Conservation (phyloP, 2,329 filamentous ascomycete species). For the Exophiala sideris region DNA sequence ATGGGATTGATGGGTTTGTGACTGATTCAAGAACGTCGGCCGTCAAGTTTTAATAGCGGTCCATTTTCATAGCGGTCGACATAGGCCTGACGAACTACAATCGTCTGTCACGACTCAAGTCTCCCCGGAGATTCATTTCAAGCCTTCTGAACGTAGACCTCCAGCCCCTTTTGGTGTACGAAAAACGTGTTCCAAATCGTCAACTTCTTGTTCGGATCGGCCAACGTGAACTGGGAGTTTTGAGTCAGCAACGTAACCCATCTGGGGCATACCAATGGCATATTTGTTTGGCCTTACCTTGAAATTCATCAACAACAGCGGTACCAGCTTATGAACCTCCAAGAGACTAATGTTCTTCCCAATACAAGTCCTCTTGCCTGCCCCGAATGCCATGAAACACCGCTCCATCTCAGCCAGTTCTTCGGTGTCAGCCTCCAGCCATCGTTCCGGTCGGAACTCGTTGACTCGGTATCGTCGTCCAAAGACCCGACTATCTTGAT, state of each 20-base stretch:
- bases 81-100: too few species aligned
- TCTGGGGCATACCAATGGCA: not conserved
- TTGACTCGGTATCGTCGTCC: constrained; percentile 29
- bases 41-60: too few species aligned
- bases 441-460: constrained; percentile 41
- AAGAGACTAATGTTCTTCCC: constrained; percentile 5
- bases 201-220: constrained; percentile 6
- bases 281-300: not conserved
- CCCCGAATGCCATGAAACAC: constrained; percentile 5
- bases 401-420: constrained; percentile 1
- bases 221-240: not conserved
- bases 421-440: constrained; percentile 15
- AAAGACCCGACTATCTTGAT: constrained; percentile 51
- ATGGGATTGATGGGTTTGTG: too few species aligned
- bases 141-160: constrained; percentile 7
- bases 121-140: not conserved
- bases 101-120: too few species aligned
- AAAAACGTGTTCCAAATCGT: constrained; percentile 14
- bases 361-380: constrained; percentile 2
- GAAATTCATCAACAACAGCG: constrained; percentile 17
- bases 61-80: too few species aligned
- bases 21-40: too few species aligned
- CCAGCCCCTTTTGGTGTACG: constrained; percentile 12
- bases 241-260: not conserved
- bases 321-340: constrained; percentile 9